A percentile compares a stretch with the other conserved stretches of the same genome.
phyloP scores from a whole-genome alignment of 768 basidiomycete species.

The Suillus spraguei region DNA sequence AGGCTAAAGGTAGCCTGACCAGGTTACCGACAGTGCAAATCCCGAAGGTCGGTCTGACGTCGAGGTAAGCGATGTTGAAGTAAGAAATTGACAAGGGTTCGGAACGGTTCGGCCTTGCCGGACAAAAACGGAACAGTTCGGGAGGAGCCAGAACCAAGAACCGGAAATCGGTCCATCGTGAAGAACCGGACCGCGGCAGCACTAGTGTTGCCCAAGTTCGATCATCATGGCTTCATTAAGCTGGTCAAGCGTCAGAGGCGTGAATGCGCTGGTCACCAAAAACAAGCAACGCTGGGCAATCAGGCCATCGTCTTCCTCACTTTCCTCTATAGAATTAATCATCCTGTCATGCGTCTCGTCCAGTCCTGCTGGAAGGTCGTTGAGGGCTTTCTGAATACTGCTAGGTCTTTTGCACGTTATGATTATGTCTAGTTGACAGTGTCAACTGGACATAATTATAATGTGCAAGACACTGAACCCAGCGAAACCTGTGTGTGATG shows the following conservation, averaged over 20 bases:
- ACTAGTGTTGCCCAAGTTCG: background rate
- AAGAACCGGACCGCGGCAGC: no score
- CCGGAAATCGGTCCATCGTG: no score
- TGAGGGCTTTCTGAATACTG: constrained; percentile 10
- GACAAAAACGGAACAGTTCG: no score
- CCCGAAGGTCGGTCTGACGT: no score
- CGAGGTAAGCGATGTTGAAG: no score
- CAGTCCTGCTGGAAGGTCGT: constrained; percentile 19
- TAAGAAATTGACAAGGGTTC: no score
- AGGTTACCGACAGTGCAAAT: no score
- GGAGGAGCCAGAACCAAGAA: no score
- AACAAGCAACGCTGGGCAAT: constrained; percentile 1
- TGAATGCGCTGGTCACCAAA: constrained; percentile 2
- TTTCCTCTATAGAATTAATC: constrained; percentile 13
- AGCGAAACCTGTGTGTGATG: constrained; percentile 8
- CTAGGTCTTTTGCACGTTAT: constrained; percentile 1
- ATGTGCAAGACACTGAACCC: constrained; percentile 17
- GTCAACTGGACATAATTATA: no score
- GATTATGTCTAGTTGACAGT: constrained; percentile 1
- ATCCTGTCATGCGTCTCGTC: constrained; percentile 28
- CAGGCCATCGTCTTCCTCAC: background rate
- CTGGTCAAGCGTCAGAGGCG: constrained; percentile 2
- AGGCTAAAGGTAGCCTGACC: no score
- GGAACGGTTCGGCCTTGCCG: no score
- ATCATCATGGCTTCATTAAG: constrained; percentile 11